phyloP scores from a whole-genome alignment of 73 alveolate genomes.

The Paraurostyla sp. region DNA sequence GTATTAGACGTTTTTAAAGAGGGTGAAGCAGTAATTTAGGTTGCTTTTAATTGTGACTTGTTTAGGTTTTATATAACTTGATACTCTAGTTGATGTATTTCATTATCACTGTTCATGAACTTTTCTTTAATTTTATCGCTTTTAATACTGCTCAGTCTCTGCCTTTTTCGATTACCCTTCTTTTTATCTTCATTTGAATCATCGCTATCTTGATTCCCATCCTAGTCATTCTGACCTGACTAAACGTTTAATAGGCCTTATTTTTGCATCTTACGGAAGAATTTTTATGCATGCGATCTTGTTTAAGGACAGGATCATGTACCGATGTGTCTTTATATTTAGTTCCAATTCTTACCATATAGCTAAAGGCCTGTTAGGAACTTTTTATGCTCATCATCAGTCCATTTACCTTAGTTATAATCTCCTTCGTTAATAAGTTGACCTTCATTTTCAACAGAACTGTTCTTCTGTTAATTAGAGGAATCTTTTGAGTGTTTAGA shows the following conservation, averaged over 20 bases:
- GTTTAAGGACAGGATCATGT: conserved; percentile 79
- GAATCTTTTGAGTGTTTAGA: conserved; percentile 8
- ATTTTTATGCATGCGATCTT: conserved; percentile 85
- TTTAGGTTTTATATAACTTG: neutral
- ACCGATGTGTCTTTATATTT: conserved; percentile 70
- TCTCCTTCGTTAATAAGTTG: neutral
- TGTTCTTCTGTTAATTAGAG: neutral
- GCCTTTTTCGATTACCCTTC: neutral
- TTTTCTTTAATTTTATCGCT: neutral
- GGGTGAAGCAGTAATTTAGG: neutral
- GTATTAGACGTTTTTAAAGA: conserved; percentile 1
- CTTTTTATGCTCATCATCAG: conserved; percentile 68
- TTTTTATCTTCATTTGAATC: neutral
- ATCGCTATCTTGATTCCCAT: neutral
- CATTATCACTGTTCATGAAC: conserved; percentile 12
- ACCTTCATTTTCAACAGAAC: neutral
- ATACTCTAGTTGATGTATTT: neutral
- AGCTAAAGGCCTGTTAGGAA: conserved; percentile 66
- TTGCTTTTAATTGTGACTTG: neutral
- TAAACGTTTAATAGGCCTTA: neutral
- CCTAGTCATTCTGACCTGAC: neutral
- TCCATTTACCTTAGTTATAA: conserved; percentile 68
- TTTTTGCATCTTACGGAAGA: conserved; percentile 53
- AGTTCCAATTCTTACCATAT: conserved; percentile 84
- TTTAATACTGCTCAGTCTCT: neutral